Percentiles rank a stretch among this genome's conserved stretches.
These are phyloP conservation scores for Fusarium duplospermum DNA, from an alignment of 2,329 filamentous ascomycete species.

Conservation along the genomic window DNA sequence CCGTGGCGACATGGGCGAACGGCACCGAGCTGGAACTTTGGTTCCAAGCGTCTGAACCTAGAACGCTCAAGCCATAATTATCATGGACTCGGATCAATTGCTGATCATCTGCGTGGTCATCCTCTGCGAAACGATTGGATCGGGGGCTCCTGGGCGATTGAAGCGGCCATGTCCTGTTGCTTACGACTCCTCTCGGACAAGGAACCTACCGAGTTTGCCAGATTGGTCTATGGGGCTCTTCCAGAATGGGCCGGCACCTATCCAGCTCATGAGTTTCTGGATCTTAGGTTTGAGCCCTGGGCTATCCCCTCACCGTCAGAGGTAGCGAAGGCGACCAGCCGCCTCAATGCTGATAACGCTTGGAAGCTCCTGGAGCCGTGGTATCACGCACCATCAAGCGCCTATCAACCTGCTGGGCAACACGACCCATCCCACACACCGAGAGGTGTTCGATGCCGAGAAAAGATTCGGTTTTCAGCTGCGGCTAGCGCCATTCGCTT, in stretches of 20 bases:
- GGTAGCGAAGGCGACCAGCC: background rate
- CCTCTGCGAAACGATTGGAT: background rate
- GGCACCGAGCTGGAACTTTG: background rate
- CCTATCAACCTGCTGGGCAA: too few relatives aligned
- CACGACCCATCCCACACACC: background rate
- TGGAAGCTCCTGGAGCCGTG: background rate
- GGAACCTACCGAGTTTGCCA: background rate
- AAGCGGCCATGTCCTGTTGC: background rate
- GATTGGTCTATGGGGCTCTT: background rate
- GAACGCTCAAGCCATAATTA: too few relatives aligned
- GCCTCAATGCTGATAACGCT: background rate
- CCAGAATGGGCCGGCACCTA: background rate
- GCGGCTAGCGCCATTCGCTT: conserved; percentile 17
- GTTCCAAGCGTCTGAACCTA: too few relatives aligned
- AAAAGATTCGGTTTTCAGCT: conserved; percentile 24
- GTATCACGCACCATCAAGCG: background rate
- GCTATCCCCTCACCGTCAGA: background rate
- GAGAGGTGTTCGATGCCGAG: background rate
- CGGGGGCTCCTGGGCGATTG: background rate
- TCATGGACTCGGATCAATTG: too few relatives aligned
- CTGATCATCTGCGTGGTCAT: background rate
- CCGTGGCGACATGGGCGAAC: background rate
- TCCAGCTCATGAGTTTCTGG: background rate
- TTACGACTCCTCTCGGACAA: background rate
- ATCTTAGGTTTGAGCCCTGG: background rate